phyloP scores from a whole-genome alignment of 129 eudicot species.

The Scalesia atractyloides region DNA sequence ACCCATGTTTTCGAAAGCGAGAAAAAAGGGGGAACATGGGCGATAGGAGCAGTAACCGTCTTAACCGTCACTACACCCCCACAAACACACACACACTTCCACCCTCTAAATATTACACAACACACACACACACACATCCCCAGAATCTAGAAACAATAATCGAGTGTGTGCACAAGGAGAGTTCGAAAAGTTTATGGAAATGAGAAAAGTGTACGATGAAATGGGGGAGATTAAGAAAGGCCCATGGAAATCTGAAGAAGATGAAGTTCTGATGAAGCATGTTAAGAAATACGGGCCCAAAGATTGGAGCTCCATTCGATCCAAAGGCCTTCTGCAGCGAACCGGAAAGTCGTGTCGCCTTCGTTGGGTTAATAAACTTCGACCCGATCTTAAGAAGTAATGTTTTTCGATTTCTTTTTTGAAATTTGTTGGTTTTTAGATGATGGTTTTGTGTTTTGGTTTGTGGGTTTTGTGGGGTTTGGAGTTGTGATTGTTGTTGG shows the following conservation, averaged over 20 bases:
- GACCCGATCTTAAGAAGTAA: constrained; percentile 82
- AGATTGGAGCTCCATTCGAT: constrained; percentile 99
- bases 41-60: constrained; percentile 40
- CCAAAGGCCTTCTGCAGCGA: constrained; percentile 86
- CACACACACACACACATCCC: background rate
- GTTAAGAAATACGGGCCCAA: constrained; percentile 69
- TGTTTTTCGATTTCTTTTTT: background rate
- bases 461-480: background rate
- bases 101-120: constrained; percentile 12
- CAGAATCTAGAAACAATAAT: background rate
- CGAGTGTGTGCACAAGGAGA: background rate
- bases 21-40: constrained; percentile 40
- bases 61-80: constrained; percentile 41
- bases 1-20: constrained; percentile 37
- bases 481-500: background rate
- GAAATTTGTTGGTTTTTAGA: background rate
- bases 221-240: constrained; percentile 67
- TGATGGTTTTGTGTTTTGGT: background rate
- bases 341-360: constrained; percentile 91
- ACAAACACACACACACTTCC: constrained; percentile 11
- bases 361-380: constrained; percentile 95
- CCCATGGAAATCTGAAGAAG: constrained; percentile 90
- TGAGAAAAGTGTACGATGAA: constrained; percentile 45
- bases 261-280: constrained; percentile 64
- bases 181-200: constrained; percentile 24